Evolutionary conservation across 1,139 yeast genomes (phyloP).

Genomic region (Suhomyces coccinellae): DNA sequence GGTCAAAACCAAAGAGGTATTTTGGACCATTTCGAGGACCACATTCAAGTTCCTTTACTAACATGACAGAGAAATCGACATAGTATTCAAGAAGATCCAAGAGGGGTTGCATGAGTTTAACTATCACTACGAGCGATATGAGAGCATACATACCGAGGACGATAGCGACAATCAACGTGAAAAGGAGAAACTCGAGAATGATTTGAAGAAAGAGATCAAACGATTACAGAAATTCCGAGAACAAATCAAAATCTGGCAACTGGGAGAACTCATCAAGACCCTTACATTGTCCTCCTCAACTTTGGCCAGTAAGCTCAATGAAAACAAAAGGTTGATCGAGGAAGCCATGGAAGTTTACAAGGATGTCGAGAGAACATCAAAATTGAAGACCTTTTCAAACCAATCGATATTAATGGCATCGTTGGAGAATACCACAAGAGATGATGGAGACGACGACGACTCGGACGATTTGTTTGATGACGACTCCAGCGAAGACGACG

Average conservation of each 20-base stretch:
- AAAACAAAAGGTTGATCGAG: conserved; percentile 44
- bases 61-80: conserved; percentile 26
- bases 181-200: conserved; percentile 27
- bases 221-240: conserved; percentile 31
- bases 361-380: conserved; percentile 47
- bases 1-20: neutral
- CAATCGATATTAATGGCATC: conserved; percentile 50
- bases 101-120: conserved; percentile 36
- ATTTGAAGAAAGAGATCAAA: conserved; percentile 30
- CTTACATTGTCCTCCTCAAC: conserved; percentile 17
- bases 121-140: conserved; percentile 48
- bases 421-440: conserved; percentile 29
- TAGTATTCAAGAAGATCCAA: conserved; percentile 29
- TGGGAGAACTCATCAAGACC: conserved; percentile 41
- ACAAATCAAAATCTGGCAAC: conserved; percentile 35
- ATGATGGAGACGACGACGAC: conserved; percentile 22
- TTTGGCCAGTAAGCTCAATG: conserved; percentile 33
- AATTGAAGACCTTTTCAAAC: conserved; percentile 48
- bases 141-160: conserved; percentile 31
- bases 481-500: conserved; percentile 22
- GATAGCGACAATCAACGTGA: conserved; percentile 33
- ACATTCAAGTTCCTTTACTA: conserved; percentile 4
- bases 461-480: conserved; percentile 20
- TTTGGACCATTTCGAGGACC: neutral
- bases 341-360: conserved; percentile 53